A percentile compares a stretch with the other conserved stretches of the same genome.
Evolutionary conservation across 169 alveolate genomes (phyloP).

Genomic region (Eimeria brunetti): DNA sequence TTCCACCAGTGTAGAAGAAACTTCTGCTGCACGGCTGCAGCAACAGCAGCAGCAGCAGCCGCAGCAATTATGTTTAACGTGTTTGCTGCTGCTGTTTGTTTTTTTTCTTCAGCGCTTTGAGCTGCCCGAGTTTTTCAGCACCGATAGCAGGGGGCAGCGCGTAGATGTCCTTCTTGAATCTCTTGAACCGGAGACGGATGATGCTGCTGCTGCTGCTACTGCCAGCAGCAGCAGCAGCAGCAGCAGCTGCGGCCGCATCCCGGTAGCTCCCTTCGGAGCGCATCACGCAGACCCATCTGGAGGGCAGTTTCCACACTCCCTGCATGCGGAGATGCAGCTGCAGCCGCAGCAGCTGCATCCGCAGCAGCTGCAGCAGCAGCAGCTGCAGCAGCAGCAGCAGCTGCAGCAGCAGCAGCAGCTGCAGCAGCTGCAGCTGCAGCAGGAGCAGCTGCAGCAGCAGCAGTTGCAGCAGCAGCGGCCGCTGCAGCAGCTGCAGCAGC

Average conservation of each 20-base stretch:
- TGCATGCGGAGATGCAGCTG: background rate
- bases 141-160: slow-evolving; percentile 12
- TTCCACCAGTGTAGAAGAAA: background rate
- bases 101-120: background rate
- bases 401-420: background rate
- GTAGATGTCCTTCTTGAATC: slow-evolving; percentile 45
- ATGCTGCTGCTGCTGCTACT: slow-evolving; percentile 9
- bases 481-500: background rate
- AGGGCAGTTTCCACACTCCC: background rate
- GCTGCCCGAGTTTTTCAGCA: slow-evolving; percentile 55
- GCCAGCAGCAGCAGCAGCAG: slow-evolving; percentile 26
- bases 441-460: background rate
- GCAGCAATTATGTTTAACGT: background rate
- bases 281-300: background rate
- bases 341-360: slow-evolving; percentile 34
- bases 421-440: background rate
- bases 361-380: slow-evolving; percentile 15
- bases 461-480: background rate
- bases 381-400: slow-evolving; percentile 24
- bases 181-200: slow-evolving; percentile 18
- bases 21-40: background rate
- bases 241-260: slow-evolving; percentile 28
- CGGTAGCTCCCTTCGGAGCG: background rate
- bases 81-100: slow-evolving; percentile 39
- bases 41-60: slow-evolving; percentile 21